Conservation (phyloP, 208 protist species). For the Trypanosoma congolense region DNA sequence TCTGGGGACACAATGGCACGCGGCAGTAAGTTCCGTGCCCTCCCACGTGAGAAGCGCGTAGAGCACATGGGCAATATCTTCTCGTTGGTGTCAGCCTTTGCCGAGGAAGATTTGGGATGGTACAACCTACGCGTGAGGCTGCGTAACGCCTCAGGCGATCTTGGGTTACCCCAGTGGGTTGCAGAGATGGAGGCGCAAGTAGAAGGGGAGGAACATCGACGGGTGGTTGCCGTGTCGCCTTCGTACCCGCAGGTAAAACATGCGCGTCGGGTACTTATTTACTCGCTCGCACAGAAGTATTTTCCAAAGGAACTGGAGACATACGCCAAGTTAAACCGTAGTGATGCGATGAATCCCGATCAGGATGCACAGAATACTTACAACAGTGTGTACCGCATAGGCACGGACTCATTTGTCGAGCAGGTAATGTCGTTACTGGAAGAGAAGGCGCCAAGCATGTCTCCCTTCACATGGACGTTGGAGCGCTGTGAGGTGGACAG, state of each 20-base stretch:
- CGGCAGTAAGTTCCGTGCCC: slow-evolving; percentile 53
- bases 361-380: slow-evolving; percentile 21
- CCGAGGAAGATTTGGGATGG: slow-evolving; percentile 86
- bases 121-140: slow-evolving; percentile 70
- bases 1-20: slow-evolving; percentile 59
- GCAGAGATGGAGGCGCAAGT: slow-evolving; percentile 85
- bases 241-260: slow-evolving; percentile 51
- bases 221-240: slow-evolving; percentile 71
- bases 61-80: slow-evolving; percentile 65
- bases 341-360: slow-evolving; percentile 53
- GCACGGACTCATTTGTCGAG: slow-evolving; percentile 42
- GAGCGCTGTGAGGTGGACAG: slow-evolving; percentile 18
- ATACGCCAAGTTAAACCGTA: slow-evolving; percentile 51
- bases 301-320: slow-evolving; percentile 70
- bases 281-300: slow-evolving; percentile 65
- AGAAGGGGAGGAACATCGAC: slow-evolving; percentile 53
- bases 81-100: slow-evolving; percentile 63
- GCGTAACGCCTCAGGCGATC: slow-evolving; percentile 56
- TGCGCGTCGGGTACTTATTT: slow-evolving; percentile 67
- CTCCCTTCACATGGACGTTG: slow-evolving; percentile 63
- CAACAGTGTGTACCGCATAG: slow-evolving; percentile 40
- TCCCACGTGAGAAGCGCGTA: slow-evolving; percentile 85
- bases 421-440: slow-evolving; percentile 69
- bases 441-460: slow-evolving; percentile 33
- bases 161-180: slow-evolving; percentile 80